phyloP scores from a whole-genome alignment of 768 basidiomycete genomes.

The Leccinum rimulosum region DNA sequence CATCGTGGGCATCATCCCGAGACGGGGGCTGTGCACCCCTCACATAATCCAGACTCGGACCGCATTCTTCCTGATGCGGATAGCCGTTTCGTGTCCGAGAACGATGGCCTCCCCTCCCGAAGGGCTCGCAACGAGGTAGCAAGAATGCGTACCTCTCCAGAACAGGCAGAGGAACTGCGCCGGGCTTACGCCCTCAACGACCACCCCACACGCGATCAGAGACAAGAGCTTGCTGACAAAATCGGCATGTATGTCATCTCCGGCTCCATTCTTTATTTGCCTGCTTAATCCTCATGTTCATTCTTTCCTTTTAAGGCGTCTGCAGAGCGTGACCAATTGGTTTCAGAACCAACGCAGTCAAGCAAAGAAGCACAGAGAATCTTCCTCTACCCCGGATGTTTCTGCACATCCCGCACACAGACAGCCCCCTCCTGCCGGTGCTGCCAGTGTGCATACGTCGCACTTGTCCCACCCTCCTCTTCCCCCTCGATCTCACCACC shows the following conservation, averaged over 20 bases:
- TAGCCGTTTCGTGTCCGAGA: conserved; percentile 51
- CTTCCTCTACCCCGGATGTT: conserved; percentile 23
- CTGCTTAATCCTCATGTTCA: conserved; percentile 26
- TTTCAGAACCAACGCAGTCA: conserved; percentile 84
- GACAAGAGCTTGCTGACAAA: conserved; percentile 60
- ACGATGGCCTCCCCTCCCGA: conserved; percentile 37
- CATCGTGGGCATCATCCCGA: conserved; percentile 31
- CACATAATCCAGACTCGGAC: conserved; percentile 43
- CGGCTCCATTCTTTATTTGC: conserved; percentile 6
- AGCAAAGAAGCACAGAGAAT: conserved; percentile 66
- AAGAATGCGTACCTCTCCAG: conserved; percentile 60
- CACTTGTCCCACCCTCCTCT: conserved; percentile 13
- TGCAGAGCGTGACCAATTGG: conserved; percentile 82
- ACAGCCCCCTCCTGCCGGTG: conserved; percentile 14
- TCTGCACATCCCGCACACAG: conserved; percentile 10
- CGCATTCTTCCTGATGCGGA: conserved; percentile 51
- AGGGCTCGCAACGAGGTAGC: conserved; percentile 29
- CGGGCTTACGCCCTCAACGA: conserved; percentile 61
- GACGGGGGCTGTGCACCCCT: conserved; percentile 21
- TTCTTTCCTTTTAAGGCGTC: conserved; percentile 49
- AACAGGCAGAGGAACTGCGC: conserved; percentile 68
- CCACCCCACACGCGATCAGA: conserved; percentile 67
- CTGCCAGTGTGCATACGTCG: conserved; percentile 6
- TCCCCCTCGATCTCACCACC: conserved; percentile 31
- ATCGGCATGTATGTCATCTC: conserved; percentile 69